phyloP scores from a whole-genome alignment of 208 protist genomes.

The Paratrypanosoma confusum region DNA sequence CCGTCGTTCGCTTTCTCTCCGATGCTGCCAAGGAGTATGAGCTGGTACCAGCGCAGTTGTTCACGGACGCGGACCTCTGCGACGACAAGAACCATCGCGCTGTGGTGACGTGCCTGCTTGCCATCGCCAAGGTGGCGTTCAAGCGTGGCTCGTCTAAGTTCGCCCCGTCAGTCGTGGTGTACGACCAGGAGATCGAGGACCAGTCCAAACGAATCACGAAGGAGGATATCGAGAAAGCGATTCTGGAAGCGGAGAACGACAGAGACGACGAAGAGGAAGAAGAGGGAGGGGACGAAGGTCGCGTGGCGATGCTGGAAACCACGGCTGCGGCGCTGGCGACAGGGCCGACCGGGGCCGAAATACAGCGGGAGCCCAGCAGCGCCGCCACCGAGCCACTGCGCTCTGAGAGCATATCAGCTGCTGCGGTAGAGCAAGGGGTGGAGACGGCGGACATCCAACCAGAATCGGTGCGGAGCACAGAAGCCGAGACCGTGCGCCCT shows the following conservation, averaged over 20 bases:
- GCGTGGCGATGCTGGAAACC: not conserved
- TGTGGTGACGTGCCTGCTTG: slow-evolving; percentile 67
- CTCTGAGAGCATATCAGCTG: too few relatives aligned
- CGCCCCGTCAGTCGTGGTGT: slow-evolving; percentile 34
- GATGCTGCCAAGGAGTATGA: slow-evolving; percentile 22
- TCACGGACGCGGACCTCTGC: slow-evolving; percentile 63
- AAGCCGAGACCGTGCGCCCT: too few relatives aligned
- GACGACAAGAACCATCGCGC: slow-evolving; percentile 61
- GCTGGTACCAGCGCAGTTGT: slow-evolving; percentile 47
- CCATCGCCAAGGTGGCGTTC: slow-evolving; percentile 54
- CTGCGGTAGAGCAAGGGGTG: too few relatives aligned
- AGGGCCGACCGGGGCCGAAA: too few relatives aligned
- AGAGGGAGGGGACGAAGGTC: not conserved
- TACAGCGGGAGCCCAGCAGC: too few relatives aligned
- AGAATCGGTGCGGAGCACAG: too few relatives aligned
- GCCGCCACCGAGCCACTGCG: too few relatives aligned
- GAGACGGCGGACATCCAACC: too few relatives aligned
- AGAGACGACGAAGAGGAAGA: slow-evolving; percentile 2
- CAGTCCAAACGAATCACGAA: slow-evolving; percentile 15
- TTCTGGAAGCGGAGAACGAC: slow-evolving; percentile 14
- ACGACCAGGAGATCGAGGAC: slow-evolving; percentile 46
- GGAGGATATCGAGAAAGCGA: slow-evolving; percentile 21
- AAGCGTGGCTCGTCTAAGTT: slow-evolving; percentile 18
- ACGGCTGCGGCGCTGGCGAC: too few relatives aligned
- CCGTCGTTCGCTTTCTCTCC: slow-evolving; percentile 46